Percentiles rank a stretch among this genome's conserved stretches.
Evolutionary conservation across 2,329 filamentous ascomycete species (phyloP).

Genomic region (Tolypocladium pustulatum): DNA sequence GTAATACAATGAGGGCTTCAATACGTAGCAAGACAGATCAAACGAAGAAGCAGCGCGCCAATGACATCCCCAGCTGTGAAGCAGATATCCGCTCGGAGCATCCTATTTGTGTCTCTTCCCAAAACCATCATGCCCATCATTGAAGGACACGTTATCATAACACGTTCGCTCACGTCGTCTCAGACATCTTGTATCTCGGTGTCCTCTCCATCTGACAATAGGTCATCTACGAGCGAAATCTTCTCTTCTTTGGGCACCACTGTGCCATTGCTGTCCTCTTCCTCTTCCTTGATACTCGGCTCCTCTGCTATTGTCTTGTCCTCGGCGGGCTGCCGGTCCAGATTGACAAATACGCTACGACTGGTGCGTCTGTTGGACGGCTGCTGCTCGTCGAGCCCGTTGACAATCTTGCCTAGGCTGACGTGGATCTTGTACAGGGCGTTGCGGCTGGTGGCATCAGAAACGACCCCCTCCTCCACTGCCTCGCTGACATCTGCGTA

Average conservation of each 20-base stretch:
- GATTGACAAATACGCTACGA: constrained; percentile 29
- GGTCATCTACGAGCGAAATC: constrained; percentile 27
- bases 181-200: constrained; percentile 18
- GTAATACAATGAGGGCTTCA: background rate
- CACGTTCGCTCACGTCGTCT: constrained; percentile 3
- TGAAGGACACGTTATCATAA: constrained; percentile 1
- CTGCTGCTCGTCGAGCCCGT: constrained; percentile 39
- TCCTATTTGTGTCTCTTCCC: background rate
- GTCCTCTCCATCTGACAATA: constrained; percentile 29
- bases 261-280: constrained; percentile 26
- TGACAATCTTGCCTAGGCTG: constrained; percentile 56
- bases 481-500: constrained; percentile 50
- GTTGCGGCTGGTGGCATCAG: constrained; percentile 52
- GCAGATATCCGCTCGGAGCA: background rate
- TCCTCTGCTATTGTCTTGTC: constrained; percentile 31
- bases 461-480: constrained; percentile 50
- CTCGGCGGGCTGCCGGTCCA: constrained; percentile 19
- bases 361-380: constrained; percentile 28
- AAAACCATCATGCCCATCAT: background rate
- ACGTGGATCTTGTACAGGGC: constrained; percentile 60
- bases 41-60: background rate
- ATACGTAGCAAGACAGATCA: background rate
- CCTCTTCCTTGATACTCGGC: constrained; percentile 37
- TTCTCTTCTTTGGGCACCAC: constrained; percentile 20
- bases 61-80: background rate